phyloP scores from a whole-genome alignment of 2,329 filamentous ascomycete genomes.

The Pseudogymnoascus destructans region DNA sequence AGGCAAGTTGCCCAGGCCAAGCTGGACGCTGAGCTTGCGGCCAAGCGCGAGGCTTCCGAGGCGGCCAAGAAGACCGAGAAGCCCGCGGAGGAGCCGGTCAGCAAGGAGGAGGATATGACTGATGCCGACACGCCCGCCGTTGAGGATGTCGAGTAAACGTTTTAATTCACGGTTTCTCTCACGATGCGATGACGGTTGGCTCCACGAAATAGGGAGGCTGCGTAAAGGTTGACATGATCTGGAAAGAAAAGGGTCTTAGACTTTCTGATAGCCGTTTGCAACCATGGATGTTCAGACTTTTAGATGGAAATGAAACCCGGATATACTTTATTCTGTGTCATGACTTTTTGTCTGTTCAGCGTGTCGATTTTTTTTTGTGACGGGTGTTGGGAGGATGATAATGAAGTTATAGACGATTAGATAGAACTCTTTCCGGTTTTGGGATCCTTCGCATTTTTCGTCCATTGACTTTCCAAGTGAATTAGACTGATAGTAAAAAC shows the following conservation, averaged over 20 bases:
- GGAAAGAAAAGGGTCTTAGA: neutral
- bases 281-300: conserved; percentile 8
- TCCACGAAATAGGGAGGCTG: neutral
- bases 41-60: conserved; percentile 36
- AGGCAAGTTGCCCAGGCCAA: conserved; percentile 65
- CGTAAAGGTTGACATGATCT: neutral
- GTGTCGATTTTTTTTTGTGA: neutral
- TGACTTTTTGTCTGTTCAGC: conserved; percentile 4
- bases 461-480: neutral
- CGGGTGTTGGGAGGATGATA: neutral
- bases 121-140: conserved; percentile 43
- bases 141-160: conserved; percentile 27
- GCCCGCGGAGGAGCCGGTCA: conserved; percentile 26
- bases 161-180: conserved; percentile 3
- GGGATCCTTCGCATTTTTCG: neutral
- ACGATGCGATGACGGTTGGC: conserved; percentile 8
- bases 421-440: conserved; percentile 4
- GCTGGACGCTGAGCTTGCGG: conserved; percentile 63
- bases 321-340: conserved; percentile 5
- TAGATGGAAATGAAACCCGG: conserved; percentile 9
- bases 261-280: conserved; percentile 7
- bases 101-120: conserved; percentile 49
- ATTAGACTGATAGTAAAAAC: neutral
- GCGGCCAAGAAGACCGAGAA: conserved; percentile 40
- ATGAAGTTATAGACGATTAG: conserved; percentile 1